Evolutionary conservation across 2,329 filamentous ascomycete genomes (phyloP), one percentile per base, ranked within the genome.

Genomic region (Thielaviopsis populi): DNA sequence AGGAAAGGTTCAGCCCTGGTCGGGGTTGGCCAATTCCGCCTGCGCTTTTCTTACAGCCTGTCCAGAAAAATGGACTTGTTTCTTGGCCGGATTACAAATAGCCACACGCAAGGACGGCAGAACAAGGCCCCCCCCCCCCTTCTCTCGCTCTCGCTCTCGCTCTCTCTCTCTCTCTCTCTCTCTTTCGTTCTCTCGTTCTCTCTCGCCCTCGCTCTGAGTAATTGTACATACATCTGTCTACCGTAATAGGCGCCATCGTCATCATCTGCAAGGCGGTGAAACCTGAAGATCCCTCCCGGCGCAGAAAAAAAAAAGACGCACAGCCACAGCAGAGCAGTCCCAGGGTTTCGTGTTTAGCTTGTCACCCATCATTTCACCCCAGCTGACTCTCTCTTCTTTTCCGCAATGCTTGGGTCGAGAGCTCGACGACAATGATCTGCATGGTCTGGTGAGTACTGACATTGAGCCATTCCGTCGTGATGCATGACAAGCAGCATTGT

Each of bases 311-410:
- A 53, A 60, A 60, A 41, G 58, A 10, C 58, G 33, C 33, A 27
- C 17, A 27, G 61, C 24, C 48, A 46, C 43, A 27, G 33, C 10
- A 22, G 53, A n/a, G n/a, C n/a, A n/a, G n/a, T 46, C 33, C 59
- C 59, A 40, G 54, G 54, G 15, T 62, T 62, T 37, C 40, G 61
- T 60, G 15, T 19, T 24, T 3, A 10, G 15, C 37, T 11, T 56
- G 24, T 13, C 43, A 37, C 7, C 40, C 56, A 75, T 73, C 4
- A 43, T 43, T 1, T n/a, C 42, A 43, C 42, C 13, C n/a, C 10
- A 43, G 42, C 15, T 1, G 2, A n/a, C 17, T 8, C 24, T 30
- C 27, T 56, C 27, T 33, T 33, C 24, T 54, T 30, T 54, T n/a
- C 19, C 11, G 24, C 8, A 19, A n/a, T 56, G 13, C 50, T 56